Evolutionary conservation across 148 eudicot genomes (phyloP), one percentile per base, ranked within the genome.

Genomic region (Talinum fruticosum): DNA sequence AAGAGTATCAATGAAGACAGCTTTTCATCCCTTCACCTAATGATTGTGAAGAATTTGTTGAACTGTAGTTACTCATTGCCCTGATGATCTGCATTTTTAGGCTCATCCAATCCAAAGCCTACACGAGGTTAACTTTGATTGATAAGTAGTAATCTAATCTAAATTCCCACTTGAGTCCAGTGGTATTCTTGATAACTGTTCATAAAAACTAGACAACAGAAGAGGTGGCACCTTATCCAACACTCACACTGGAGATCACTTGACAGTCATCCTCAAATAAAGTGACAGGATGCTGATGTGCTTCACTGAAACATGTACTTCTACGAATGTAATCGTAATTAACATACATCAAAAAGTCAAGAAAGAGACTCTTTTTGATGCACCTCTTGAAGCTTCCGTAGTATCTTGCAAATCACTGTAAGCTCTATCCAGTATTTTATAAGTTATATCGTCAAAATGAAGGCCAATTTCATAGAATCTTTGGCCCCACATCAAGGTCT

Each of bases 261-360:
- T 19, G 59, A 38, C 29, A 5, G 4, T 59, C 80, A 41, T 71
- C 79, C 37, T 66, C 78, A 67, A 74, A 61, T 44, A 76, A 54
- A 75, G 53, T 67, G 74, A 83, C 64, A 59, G 78, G 79, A 66
- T 59, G 70, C 44, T 36, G 29, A 71, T 69, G 64, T 26, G 44
- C 74, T 75, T 79, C 71, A 57, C 21, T 3, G 66, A 76, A 45
- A 47, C 24, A 18, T 37, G 41, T 83, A 78, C 82, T 79, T 84
- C 97, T 86, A 69, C 75, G 78, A 54, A 89, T 73, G 81, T 85
- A 87, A 75, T 93, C 97, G 68, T 90, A 90, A 72, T 94, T 90
- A 70, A 90, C 81, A 76, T 96, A 89, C 97, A 96, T 90, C 14
- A 96, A 94, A 76, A 87, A 90, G 84, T 93, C 95, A 65, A 96